phyloP scores from a whole-genome alignment of 441 rosid genomes.

The Gossypium davidsonii region DNA sequence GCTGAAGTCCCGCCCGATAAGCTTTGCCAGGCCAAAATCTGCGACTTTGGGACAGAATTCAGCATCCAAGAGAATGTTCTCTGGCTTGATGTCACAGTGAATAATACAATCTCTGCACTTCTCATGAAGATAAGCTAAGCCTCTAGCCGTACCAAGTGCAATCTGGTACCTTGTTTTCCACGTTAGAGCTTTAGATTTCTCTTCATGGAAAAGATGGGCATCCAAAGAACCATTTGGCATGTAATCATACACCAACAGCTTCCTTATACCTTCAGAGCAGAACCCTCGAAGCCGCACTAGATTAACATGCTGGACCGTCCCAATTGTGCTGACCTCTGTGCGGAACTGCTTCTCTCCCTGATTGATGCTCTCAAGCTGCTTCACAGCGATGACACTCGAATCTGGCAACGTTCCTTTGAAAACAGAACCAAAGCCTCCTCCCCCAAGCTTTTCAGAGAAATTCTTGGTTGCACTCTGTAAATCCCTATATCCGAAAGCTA shows the following conservation, averaged over 20 bases:
- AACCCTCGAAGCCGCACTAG: slow-evolving; percentile 68
- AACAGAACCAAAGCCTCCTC: slow-evolving; percentile 79
- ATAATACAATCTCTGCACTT: slow-evolving; percentile 66
- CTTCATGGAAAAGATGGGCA: slow-evolving; percentile 34
- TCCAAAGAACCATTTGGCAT: slow-evolving; percentile 68
- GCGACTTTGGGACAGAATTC: slow-evolving; percentile 38
- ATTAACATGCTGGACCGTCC: slow-evolving; percentile 51
- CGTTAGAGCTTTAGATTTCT: slow-evolving; percentile 3
- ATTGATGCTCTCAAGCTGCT: slow-evolving; percentile 54
- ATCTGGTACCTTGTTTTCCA: slow-evolving; percentile 24
- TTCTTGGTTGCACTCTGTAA: slow-evolving; percentile 50
- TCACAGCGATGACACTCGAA: slow-evolving; percentile 51
- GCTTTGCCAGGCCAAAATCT: slow-evolving; percentile 56
- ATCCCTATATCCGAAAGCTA: slow-evolving; percentile 55
- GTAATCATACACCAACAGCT: slow-evolving; percentile 56
- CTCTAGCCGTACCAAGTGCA: slow-evolving; percentile 26
- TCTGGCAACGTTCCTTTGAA: slow-evolving; percentile 56
- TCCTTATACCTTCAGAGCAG: slow-evolving; percentile 53
- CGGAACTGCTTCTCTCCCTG: slow-evolving; percentile 77
- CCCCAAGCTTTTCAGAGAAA: slow-evolving; percentile 61
- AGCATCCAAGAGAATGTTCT: slow-evolving; percentile 32
- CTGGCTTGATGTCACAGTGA: slow-evolving; percentile 43
- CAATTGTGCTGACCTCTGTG: slow-evolving; percentile 63
- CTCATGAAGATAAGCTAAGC: slow-evolving; percentile 30
- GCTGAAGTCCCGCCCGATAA: slow-evolving; percentile 44